Base-by-base conservation (phyloP, 257 asterid genomes). In the Plantago ovata region DNA sequence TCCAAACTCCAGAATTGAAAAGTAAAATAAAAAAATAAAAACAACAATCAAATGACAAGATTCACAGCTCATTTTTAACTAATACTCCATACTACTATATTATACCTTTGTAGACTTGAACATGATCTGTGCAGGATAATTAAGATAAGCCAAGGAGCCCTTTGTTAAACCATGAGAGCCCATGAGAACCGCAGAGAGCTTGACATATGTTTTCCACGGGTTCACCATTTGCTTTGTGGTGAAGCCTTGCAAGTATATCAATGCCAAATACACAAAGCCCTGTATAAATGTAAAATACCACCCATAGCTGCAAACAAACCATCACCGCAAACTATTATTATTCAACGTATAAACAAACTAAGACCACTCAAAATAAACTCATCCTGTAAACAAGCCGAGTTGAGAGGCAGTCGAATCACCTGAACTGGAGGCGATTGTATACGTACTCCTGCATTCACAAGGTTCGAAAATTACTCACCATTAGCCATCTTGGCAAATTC, bases 61-160 rank as follows among this genome's bases (percentile, higher is more conserved):
- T 11, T 24, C 24, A 40, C 11, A 36, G 13, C 40, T 38, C 42
- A 40, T 28, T 3, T 28, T 28, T 28, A 28, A 6, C 23, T 6
- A 43, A 9, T 9, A 41, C 23, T 0, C 0, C 38, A 40, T 7
- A 43, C 15, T 9, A 41, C 23, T 0, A 0, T 32, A 40, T 7
- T 21, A 50, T 77, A 91, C 98, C 96, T 87, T 91, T 33, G 98
- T 91, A 55, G 98, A 91, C 67, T 91, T 91, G 52, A 85, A 91
- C 96, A 91, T 91, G 72, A 91, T 87, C 56, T 91, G 98, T 44
- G 98, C 98, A 0, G 98, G 98, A 63, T 91, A 91, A 53, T 91
- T 87, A 52, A 91, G 94, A 72, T 83, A 91, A 38, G 96, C 96
- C 57, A 91, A 80, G 9, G 96, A 87, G 19, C 98, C 95, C 62